phyloP scores from a whole-genome alignment of 805 yeast species.

The Suhomyces xylopsoci region DNA sequence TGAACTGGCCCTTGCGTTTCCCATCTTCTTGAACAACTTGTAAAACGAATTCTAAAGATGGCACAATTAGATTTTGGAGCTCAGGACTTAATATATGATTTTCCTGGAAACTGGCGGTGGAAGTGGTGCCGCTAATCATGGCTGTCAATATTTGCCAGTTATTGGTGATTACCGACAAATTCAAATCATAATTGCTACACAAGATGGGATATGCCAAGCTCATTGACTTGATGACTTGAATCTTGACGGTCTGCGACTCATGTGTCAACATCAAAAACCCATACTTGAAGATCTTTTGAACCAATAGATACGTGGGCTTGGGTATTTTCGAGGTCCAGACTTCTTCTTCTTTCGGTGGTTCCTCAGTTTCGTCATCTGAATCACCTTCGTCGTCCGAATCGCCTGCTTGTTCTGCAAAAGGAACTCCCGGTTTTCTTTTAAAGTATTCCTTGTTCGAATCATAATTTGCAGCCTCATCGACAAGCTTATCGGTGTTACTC shows the following conservation, averaged over 20 bases:
- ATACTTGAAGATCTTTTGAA: constrained; percentile 62
- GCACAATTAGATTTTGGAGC: constrained; percentile 18
- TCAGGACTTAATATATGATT: constrained; percentile 7
- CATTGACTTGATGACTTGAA: constrained; percentile 53
- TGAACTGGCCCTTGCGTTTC: constrained; percentile 43
- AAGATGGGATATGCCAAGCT: constrained; percentile 30
- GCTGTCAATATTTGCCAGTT: constrained; percentile 32
- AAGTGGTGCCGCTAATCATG: constrained; percentile 16
- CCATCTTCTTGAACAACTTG: constrained; percentile 28
- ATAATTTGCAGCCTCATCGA: constrained; percentile 24
- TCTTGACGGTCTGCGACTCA: constrained; percentile 53
- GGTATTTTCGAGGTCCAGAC: constrained; percentile 71
- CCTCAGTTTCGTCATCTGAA: constrained; percentile 33
- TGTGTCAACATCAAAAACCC: constrained; percentile 71
- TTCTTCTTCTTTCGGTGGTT: constrained; percentile 14
- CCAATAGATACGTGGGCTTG: constrained; percentile 50
- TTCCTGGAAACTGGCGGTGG: constrained; percentile 10
- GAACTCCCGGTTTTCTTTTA: constrained; percentile 34
- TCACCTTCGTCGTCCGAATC: constrained; percentile 26
- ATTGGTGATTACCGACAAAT: constrained; percentile 31
- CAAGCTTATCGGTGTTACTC: constrained; percentile 29
- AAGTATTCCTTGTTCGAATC: constrained; percentile 40
- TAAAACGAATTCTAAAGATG: constrained; percentile 27
- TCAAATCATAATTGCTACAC: constrained; percentile 26
- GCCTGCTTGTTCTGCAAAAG: constrained; percentile 25